Percentiles rank a stretch among this genome's conserved stretches.
Evolutionary conservation across 2,329 filamentous ascomycete species (phyloP).

Genomic region (Huntiella omanensis): DNA sequence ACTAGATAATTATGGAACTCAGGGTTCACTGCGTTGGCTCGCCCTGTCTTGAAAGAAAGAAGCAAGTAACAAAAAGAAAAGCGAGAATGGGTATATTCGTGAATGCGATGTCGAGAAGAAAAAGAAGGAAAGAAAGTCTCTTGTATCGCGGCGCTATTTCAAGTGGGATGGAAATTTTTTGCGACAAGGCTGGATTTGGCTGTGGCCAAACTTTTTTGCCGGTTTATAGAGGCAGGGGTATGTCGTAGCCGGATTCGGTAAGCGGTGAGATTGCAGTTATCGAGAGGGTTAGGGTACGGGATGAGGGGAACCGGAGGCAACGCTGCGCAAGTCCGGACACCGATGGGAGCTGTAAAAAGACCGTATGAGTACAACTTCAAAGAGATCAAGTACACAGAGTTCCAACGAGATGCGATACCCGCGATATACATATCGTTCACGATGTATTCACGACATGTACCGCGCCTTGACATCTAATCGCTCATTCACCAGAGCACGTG

Average conservation of each 20-base stretch:
- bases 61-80: conserved; percentile 12
- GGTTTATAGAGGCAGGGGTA: neutral
- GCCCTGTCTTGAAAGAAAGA: conserved; percentile 24
- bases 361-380: neutral
- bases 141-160: neutral
- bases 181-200: conserved; percentile 10
- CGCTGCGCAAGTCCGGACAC: neutral
- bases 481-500: too few relatives aligned
- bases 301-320: neutral
- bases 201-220: conserved; percentile 14
- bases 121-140: conserved; percentile 8
- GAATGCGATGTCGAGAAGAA: neutral
- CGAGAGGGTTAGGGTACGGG: neutral
- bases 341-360: too few relatives aligned
- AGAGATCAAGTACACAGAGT: neutral
- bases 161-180: conserved; percentile 4
- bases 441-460: too few relatives aligned
- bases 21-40: conserved; percentile 46
- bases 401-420: neutral
- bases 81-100: conserved; percentile 3
- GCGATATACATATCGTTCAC: too few relatives aligned
- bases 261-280: conserved; percentile 1
- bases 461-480: too few relatives aligned
- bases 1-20: conserved; percentile 19
- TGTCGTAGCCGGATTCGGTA: neutral